These are phyloP conservation scores for Ustilago shanxiensis DNA, from an alignment of 1,284 basidiomycete genomes.

Conservation along the genomic window DNA sequence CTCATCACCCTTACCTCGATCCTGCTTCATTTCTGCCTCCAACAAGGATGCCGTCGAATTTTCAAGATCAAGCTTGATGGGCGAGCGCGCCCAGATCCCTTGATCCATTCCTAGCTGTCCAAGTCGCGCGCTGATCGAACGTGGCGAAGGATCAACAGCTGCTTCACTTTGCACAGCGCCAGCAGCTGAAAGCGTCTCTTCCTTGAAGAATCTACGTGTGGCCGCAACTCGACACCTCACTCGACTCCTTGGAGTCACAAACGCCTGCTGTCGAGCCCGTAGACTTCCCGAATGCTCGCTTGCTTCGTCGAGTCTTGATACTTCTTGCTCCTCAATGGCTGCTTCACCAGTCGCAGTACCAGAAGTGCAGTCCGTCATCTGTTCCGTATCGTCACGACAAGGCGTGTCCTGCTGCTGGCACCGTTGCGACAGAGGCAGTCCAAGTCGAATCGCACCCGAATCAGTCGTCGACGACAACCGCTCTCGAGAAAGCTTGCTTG, in stretches of 20 bases:
- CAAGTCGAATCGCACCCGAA: constrained; percentile 12
- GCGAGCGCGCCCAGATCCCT: constrained; percentile 36
- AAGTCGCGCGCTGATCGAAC: constrained; percentile 10
- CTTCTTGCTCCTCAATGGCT: not conserved
- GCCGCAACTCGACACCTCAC: constrained; percentile 24
- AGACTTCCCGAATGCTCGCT: not conserved
- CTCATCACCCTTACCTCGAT: not conserved
- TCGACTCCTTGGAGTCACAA: constrained; percentile 28
- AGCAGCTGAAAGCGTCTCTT: not conserved
- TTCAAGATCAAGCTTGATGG: constrained; percentile 20
- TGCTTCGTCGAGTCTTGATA: not conserved
- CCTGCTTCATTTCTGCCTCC: not conserved
- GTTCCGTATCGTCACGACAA: not conserved
- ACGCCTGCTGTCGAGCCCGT: not conserved
- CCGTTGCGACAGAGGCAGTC: constrained; percentile 16
- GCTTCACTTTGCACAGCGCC: not conserved
- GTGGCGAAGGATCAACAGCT: constrained; percentile 10
- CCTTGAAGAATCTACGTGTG: not conserved
- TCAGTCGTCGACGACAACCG: constrained; percentile 1
- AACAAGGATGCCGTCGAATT: not conserved
- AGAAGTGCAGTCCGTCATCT: not conserved
- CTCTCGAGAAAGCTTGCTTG: constrained; percentile 12
- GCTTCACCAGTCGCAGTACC: not conserved
- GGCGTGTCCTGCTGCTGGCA: not conserved
- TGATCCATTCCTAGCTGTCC: constrained; percentile 35